These are phyloP conservation scores for Penicillium lividum DNA, from an alignment of 495 filamentous ascomycete genomes.

Conservation along the genomic window DNA sequence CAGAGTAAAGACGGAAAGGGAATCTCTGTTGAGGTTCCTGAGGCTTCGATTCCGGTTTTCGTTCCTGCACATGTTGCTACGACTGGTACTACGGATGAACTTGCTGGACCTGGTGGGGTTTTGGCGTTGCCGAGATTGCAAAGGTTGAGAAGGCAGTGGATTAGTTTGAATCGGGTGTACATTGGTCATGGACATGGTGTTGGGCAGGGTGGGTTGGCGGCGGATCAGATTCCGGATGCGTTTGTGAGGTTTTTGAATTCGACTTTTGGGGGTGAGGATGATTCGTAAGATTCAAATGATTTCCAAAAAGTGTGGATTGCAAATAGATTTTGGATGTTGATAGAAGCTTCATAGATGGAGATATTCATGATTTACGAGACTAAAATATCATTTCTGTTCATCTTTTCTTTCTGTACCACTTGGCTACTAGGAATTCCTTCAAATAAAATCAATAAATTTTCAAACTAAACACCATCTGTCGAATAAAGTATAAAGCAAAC, in stretches of 20 bases:
- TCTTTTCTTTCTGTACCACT: not conserved
- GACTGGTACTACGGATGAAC: constrained; percentile 42
- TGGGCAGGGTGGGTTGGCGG: constrained; percentile 28
- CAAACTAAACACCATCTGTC: constrained; percentile 1
- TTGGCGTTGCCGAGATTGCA: constrained; percentile 77
- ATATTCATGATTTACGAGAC: constrained; percentile 4
- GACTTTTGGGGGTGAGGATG: constrained; percentile 35
- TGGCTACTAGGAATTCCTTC: not conserved
- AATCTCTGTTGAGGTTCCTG: constrained; percentile 38
- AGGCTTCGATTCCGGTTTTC: constrained; percentile 37
- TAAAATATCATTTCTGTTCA: not conserved
- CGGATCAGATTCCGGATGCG: constrained; percentile 44
- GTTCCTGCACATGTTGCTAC: constrained; percentile 55
- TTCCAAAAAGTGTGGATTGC: not conserved
- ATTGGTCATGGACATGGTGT: constrained; percentile 34
- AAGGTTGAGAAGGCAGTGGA: constrained; percentile 81
- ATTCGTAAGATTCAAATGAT: constrained; percentile 2
- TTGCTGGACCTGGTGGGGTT: constrained; percentile 49
- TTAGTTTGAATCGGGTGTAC: constrained; percentile 66
- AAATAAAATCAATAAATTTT: not conserved
- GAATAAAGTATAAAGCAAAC: not conserved
- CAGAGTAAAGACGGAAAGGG: constrained; percentile 32
- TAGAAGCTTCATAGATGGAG: constrained; percentile 2
- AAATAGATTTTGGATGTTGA: not conserved
- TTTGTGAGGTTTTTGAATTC: constrained; percentile 52